Evolutionary conservation across 2,329 filamentous ascomycete genomes (phyloP).

Genomic region (Aspergillus fructus): DNA sequence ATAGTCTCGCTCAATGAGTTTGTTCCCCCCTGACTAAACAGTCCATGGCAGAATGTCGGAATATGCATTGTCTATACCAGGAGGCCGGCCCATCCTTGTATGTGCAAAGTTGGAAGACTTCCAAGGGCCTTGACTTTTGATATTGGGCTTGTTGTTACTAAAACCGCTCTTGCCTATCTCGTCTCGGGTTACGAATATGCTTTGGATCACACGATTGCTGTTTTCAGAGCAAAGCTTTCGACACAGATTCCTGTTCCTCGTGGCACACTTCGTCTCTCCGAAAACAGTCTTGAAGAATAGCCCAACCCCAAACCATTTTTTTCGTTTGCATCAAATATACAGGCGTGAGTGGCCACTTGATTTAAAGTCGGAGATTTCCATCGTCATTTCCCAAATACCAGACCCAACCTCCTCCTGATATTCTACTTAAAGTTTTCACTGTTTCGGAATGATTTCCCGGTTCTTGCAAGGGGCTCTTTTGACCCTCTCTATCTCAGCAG

Average conservation of each 20-base stretch:
- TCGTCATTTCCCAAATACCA: constrained; percentile 27
- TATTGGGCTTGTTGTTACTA: background rate
- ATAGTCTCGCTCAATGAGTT: background rate
- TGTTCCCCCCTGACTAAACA: background rate
- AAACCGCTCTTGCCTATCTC: background rate
- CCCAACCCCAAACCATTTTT: background rate
- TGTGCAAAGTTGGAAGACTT: background rate
- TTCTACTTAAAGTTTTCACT: constrained; percentile 11
- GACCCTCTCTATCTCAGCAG: constrained; percentile 26
- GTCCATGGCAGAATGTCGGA: background rate
- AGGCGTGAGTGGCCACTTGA: constrained; percentile 21
- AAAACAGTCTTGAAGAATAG: constrained; percentile 9
- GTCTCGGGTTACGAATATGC: background rate
- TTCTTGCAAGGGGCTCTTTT: constrained; percentile 27
- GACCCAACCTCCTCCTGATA: constrained; percentile 21
- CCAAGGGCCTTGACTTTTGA: background rate
- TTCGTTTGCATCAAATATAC: constrained; percentile 16
- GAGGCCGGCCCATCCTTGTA: background rate
- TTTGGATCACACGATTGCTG: background rate
- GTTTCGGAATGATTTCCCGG: constrained; percentile 26
- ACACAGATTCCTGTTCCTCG: background rate
- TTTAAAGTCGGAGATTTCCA: constrained; percentile 28
- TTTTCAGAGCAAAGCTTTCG: background rate
- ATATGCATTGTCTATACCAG: background rate
- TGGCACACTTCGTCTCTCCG: background rate